Percentiles rank a stretch among this genome's conserved stretches.
phyloP scores from a whole-genome alignment of 768 basidiomycete genomes.

The Mycena galericulata region DNA sequence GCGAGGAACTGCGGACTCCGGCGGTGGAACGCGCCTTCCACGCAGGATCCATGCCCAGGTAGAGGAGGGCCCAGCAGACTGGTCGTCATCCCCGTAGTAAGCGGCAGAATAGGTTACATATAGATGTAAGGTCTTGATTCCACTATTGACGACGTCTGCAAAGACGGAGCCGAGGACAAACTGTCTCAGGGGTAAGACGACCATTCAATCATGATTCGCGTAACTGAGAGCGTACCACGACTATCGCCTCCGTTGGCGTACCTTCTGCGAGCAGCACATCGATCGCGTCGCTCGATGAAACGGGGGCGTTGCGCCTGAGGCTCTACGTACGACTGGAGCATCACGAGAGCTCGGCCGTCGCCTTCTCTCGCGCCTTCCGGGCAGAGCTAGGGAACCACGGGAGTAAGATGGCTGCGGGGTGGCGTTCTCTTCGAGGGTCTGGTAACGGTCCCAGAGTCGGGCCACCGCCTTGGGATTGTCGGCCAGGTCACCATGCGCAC shows the following conservation, averaged over 20 bases:
- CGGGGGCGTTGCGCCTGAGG: constrained; percentile 25
- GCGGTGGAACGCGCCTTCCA: not conserved
- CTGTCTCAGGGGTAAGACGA: not conserved
- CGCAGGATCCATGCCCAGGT: not conserved
- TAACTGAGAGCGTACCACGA: not conserved
- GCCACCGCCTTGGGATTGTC: not conserved
- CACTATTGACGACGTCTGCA: not conserved
- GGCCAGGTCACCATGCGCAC: not conserved
- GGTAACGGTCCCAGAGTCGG: not conserved
- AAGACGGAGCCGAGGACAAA: not conserved
- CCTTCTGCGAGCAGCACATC: constrained; percentile 40
- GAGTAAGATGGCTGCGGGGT: not conserved
- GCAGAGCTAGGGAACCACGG: not conserved
- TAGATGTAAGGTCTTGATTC: too few relatives aligned
- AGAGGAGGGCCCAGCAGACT: not conserved
- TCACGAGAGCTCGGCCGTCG: not conserved
- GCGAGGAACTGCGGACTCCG: not conserved
- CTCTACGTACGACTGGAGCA: constrained; percentile 34
- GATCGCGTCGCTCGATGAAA: constrained; percentile 34
- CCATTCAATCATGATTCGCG: too few relatives aligned
- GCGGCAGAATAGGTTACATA: too few relatives aligned
- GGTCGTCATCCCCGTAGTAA: too few relatives aligned
- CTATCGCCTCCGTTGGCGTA: constrained; percentile 36
- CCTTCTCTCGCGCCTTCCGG: too few relatives aligned
- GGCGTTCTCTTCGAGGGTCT: not conserved